Conservation (phyloP, 1,284 basidiomycete genomes). For the Malassezia globosa region DNA sequence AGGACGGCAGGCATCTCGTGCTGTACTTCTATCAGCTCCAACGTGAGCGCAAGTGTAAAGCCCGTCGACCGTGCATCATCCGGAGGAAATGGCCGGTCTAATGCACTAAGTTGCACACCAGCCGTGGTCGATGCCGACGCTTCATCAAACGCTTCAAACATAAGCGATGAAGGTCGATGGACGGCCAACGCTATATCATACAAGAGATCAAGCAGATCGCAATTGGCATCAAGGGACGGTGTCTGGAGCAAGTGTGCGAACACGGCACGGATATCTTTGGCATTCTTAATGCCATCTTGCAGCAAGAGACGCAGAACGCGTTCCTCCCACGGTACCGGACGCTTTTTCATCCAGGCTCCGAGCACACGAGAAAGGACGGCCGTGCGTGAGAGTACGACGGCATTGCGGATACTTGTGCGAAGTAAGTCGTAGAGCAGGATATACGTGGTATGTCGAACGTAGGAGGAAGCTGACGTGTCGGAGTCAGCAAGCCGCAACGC, state of each 20-base stretch:
- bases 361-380: constrained; percentile 5
- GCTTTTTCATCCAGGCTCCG: not conserved
- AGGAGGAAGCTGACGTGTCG: not conserved
- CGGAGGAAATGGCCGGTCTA: constrained; percentile 33
- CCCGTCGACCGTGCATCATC: constrained; percentile 16
- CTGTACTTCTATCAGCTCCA: not conserved
- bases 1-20: not conserved
- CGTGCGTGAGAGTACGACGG: constrained; percentile 8
- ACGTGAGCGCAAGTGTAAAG: constrained; percentile 21
- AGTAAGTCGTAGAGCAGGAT: not conserved
- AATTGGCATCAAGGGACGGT: not conserved
- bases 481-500: constrained; percentile 2
- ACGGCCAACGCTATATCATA: constrained; percentile 20
- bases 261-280: constrained; percentile 21
- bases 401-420: constrained; percentile 3
- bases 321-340: not conserved
- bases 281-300: constrained; percentile 18
- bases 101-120: constrained; percentile 24
- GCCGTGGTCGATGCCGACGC: not conserved
- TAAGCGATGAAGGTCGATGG: constrained; percentile 22
- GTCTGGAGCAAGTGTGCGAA: constrained; percentile 15
- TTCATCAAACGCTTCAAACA: constrained; percentile 20
- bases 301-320: constrained; percentile 5
- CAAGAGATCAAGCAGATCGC: constrained; percentile 22
- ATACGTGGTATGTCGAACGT: not conserved